These are phyloP conservation scores for Diaporthe sp. DNA, from an alignment of 2,329 filamentous ascomycete genomes.

Conservation along the genomic window DNA sequence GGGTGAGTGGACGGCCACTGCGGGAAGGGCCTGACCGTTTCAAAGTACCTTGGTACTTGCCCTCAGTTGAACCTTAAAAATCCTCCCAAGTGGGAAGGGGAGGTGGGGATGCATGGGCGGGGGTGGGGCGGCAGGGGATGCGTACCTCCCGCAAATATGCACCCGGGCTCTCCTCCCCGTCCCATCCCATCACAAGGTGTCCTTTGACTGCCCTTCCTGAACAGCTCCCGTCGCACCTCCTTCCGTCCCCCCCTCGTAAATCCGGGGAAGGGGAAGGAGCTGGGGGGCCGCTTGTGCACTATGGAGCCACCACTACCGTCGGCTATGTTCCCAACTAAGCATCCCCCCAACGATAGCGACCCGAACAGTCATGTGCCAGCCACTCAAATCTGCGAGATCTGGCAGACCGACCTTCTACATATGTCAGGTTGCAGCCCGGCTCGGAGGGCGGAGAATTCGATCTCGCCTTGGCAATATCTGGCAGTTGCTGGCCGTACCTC, in stretches of 20 bases:
- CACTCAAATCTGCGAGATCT: background rate
- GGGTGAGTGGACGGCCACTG: background rate
- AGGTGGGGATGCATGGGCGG: slow-evolving; percentile 2
- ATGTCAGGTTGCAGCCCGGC: background rate
- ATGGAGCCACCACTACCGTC: slow-evolving; percentile 16
- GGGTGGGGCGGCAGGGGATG: slow-evolving; percentile 11
- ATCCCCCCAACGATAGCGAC: background rate
- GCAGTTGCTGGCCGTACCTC: background rate
- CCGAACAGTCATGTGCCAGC: background rate
- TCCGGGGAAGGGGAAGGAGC: slow-evolving; percentile 18
- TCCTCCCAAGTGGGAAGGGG: background rate
- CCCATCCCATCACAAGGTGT: background rate
- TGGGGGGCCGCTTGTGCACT: background rate
- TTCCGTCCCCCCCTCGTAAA: slow-evolving; percentile 5
- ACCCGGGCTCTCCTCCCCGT: background rate
- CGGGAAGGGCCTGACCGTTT: slow-evolving; percentile 16
- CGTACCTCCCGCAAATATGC: background rate
- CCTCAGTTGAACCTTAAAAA: background rate
- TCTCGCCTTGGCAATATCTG: slow-evolving; percentile 19
- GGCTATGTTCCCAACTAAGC: slow-evolving; percentile 11
- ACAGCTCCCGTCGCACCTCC: background rate
- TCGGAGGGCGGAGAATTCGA: slow-evolving; percentile 26
- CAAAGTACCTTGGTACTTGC: slow-evolving; percentile 19
- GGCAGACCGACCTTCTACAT: background rate
- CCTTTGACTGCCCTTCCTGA: background rate